Evolutionary conservation across 306 rosid genomes (phyloP).

Genomic region (Hippophae tibetana): DNA sequence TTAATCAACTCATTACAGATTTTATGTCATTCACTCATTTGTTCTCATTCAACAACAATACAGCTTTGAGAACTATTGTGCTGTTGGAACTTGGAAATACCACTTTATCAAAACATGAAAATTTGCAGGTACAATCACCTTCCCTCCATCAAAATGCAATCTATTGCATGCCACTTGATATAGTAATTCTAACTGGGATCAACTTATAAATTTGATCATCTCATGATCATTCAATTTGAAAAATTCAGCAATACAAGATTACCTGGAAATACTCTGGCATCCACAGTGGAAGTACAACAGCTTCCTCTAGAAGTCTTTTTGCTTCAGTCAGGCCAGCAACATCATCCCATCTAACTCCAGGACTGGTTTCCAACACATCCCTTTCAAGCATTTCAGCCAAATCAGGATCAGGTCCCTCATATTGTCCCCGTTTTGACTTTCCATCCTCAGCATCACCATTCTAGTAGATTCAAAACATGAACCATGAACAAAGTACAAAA

Average conservation of each 20-base stretch:
- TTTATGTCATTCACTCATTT: too few relatives aligned
- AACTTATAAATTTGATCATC: too few relatives aligned
- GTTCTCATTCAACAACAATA: too few relatives aligned
- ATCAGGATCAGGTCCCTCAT: conserved; percentile 98
- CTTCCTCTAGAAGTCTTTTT: conserved; percentile 95
- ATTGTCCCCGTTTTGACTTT: conserved; percentile 60
- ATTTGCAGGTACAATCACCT: too few relatives aligned
- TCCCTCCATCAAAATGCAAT: too few relatives aligned
- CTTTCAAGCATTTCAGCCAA: conserved; percentile 98
- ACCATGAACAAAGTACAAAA: background rate
- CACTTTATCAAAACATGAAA: too few relatives aligned
- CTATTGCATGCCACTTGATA: too few relatives aligned
- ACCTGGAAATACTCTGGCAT: conserved; percentile 99
- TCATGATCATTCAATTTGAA: conserved; percentile 3
- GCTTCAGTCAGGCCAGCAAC: conserved; percentile 95
- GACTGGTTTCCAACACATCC: conserved; percentile 89
- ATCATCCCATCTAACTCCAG: conserved; percentile 99
- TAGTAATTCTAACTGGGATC: too few relatives aligned
- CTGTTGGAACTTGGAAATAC: too few relatives aligned
- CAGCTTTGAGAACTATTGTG: too few relatives aligned
- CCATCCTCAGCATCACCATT: conserved; percentile 84
- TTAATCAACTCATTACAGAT: too few relatives aligned
- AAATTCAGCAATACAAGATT: conserved; percentile 12
- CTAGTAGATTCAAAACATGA: conserved; percentile 23
- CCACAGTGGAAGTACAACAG: conserved; percentile 96